Evolutionary conservation across 352 stramenopile genomes (phyloP).

Genomic region (Phytopythium sindhum): DNA sequence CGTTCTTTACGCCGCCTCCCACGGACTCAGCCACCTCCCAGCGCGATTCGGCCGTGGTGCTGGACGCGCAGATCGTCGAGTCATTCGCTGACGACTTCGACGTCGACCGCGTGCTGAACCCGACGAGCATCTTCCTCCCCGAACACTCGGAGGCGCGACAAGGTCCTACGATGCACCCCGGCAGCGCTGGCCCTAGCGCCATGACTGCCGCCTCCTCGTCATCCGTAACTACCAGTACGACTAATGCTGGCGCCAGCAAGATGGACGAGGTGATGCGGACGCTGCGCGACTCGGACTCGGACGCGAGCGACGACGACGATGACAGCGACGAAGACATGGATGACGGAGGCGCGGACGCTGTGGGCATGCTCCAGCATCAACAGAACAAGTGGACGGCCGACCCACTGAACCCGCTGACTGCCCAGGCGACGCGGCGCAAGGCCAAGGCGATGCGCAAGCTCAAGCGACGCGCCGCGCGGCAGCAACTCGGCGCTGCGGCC

Average conservation of each 20-base stretch:
- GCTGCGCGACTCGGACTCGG: slow-evolving; percentile 50
- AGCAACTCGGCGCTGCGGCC: slow-evolving; percentile 47
- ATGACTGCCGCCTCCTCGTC: slow-evolving; percentile 9
- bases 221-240: too few relatives aligned
- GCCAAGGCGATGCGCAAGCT: slow-evolving; percentile 78
- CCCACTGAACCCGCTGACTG: slow-evolving; percentile 53
- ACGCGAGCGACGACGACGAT: slow-evolving; percentile 45
- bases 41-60: slow-evolving; percentile 56
- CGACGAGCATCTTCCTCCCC: slow-evolving; percentile 60
- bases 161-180: background rate
- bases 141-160: slow-evolving; percentile 16
- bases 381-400: slow-evolving; percentile 53
- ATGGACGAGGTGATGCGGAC: slow-evolving; percentile 36
- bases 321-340: slow-evolving; percentile 47
- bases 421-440: slow-evolving; percentile 42
- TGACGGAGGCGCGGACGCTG: slow-evolving; percentile 31
- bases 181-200: background rate
- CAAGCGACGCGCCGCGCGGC: slow-evolving; percentile 57
- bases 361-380: slow-evolving; percentile 32
- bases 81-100: slow-evolving; percentile 66
- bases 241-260: background rate
- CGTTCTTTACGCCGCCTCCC: slow-evolving; percentile 86
- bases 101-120: slow-evolving; percentile 65
- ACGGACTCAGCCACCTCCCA: background rate
- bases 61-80: slow-evolving; percentile 64